phyloP scores from a whole-genome alignment of 2,329 filamentous ascomycete genomes.

The Pezicula carpinea region DNA sequence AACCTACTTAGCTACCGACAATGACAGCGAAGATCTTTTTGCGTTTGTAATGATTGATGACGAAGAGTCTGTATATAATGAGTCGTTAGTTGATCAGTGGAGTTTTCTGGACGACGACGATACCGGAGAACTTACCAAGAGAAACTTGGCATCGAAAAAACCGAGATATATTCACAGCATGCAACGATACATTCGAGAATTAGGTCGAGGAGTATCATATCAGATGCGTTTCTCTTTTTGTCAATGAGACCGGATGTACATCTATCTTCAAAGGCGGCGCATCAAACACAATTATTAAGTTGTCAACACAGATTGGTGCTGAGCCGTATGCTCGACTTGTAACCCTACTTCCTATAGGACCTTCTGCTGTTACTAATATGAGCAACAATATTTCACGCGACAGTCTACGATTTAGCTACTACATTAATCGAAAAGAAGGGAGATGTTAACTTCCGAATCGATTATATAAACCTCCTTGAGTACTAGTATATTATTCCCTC shows the following conservation, averaged over 20 bases:
- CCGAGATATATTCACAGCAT: not conserved
- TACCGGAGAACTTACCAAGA: not conserved
- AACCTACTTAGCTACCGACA: not conserved
- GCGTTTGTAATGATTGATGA: conserved; percentile 4
- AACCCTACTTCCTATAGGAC: conserved; percentile 10
- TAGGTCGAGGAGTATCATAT: not conserved
- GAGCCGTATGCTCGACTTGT: conserved; percentile 24
- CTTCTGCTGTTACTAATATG: too few species aligned
- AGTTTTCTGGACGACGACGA: not conserved
- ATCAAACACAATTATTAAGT: conserved; percentile 22
- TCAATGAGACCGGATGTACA: too few species aligned
- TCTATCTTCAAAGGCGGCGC: too few species aligned
- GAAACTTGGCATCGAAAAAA: not conserved
- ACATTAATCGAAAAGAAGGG: conserved; percentile 19
- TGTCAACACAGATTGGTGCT: conserved; percentile 22
- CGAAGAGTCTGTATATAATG: not conserved
- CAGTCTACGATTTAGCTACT: conserved; percentile 16
- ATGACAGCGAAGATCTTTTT: not conserved
- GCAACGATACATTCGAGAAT: not conserved
- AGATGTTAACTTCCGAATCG: conserved; percentile 29
- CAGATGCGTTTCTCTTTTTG: not conserved
- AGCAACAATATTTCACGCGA: too few species aligned
- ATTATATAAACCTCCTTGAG: conserved; percentile 29
- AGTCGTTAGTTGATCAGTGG: not conserved
- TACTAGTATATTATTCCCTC: conserved; percentile 25